phyloP scores from a whole-genome alignment of 495 filamentous ascomycete species.

The Apodospora peruviana region DNA sequence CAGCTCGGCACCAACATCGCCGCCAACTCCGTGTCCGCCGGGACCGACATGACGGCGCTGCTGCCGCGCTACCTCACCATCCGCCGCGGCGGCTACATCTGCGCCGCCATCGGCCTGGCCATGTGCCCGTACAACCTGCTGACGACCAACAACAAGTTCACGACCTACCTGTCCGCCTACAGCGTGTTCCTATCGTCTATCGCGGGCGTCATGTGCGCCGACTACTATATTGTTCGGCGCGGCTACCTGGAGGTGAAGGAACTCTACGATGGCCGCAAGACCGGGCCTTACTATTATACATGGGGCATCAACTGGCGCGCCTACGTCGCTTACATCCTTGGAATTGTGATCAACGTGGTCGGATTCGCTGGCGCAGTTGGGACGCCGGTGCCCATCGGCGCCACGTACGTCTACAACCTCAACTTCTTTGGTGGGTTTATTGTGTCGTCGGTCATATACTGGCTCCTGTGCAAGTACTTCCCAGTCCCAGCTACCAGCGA shows the following conservation, averaged over 20 bases:
- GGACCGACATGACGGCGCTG: conserved; percentile 89
- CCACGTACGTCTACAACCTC: conserved; percentile 81
- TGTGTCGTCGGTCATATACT: conserved; percentile 65
- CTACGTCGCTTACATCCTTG: conserved; percentile 76
- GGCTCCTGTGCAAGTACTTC: conserved; percentile 56
- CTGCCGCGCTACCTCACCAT: conserved; percentile 83
- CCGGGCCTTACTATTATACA: conserved; percentile 66
- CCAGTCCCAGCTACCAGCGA: conserved; percentile 71
- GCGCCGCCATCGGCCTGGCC: conserved; percentile 72
- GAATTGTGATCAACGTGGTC: conserved; percentile 88
- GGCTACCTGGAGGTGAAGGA: conserved; percentile 77
- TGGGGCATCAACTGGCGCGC: conserved; percentile 77
- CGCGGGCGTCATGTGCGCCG: conserved; percentile 81
- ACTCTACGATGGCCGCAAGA: conserved; percentile 67
- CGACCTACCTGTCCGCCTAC: conserved; percentile 90
- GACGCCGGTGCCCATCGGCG: conserved; percentile 60
- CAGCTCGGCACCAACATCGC: conserved; percentile 93
- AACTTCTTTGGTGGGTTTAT: conserved; percentile 87
- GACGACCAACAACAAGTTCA: conserved; percentile 76
- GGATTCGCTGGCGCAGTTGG: conserved; percentile 85
- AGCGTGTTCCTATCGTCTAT: conserved; percentile 94
- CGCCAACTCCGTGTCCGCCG: conserved; percentile 84
- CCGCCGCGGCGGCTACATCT: conserved; percentile 85
- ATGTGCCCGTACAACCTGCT: conserved; percentile 91
- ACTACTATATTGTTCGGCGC: conserved; percentile 84